A percentile compares a stretch with the other conserved stretches of the same genome.
Evolutionary conservation across 129 eudicot genomes (phyloP).

Genomic region (Centrapalus pauciflorus): DNA sequence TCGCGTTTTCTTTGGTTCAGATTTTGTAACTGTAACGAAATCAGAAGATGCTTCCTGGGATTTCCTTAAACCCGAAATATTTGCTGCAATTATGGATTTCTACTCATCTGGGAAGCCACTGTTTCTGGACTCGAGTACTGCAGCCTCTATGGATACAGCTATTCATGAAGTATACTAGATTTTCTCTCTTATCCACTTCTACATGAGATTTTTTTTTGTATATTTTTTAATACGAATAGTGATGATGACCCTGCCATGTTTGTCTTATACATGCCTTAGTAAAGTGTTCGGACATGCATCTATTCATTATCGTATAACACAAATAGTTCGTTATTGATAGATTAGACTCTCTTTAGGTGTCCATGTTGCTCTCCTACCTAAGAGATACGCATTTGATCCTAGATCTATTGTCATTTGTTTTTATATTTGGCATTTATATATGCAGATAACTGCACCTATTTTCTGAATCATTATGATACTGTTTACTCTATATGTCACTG

Average conservation of each 20-base stretch:
- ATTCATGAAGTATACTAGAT: conserved; percentile 52
- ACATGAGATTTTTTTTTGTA: background rate
- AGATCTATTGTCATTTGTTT: background rate
- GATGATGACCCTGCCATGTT: background rate
- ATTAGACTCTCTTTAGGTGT: background rate
- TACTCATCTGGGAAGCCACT: conserved; percentile 89
- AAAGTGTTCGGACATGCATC: background rate
- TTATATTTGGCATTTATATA: background rate
- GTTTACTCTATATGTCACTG: too few relatives aligned
- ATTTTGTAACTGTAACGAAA: conserved; percentile 86
- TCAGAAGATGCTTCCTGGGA: conserved; percentile 90
- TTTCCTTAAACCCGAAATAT: conserved; percentile 81
- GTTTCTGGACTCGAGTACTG: conserved; percentile 64
- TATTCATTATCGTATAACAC: background rate
- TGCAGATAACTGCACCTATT: background rate
- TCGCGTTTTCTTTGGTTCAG: conserved; percentile 97
- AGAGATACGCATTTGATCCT: background rate
- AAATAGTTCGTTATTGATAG: background rate
- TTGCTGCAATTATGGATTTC: conserved; percentile 97
- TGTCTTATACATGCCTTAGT: background rate
- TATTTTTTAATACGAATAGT: background rate
- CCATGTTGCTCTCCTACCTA: background rate
- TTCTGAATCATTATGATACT: too few relatives aligned
- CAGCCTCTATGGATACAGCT: conserved; percentile 95
- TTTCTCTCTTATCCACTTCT: background rate